A percentile compares a stretch with the other conserved stretches of the same genome.
These are phyloP conservation scores for Penicillium sp. DNA, from an alignment of 2,329 filamentous ascomycete species.

Conservation along the genomic window DNA sequence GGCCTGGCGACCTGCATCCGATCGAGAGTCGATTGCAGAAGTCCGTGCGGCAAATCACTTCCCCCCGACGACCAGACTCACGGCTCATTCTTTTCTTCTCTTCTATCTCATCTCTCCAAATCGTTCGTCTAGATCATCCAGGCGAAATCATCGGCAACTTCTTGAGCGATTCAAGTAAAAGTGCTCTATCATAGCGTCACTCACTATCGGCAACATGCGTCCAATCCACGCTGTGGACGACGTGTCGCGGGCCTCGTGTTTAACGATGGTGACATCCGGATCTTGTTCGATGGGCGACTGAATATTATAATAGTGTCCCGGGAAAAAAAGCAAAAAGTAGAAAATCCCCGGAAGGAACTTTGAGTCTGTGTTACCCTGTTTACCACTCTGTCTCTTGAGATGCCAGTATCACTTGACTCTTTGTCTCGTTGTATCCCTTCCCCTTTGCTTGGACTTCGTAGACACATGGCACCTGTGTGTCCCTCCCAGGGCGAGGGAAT, in stretches of 20 bases:
- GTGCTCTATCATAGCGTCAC: neutral
- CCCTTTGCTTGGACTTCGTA: neutral
- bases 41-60: neutral
- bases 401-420: neutral
- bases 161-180: neutral
- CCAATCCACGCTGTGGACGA: neutral
- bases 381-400: neutral
- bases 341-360: slow-evolving; percentile 4
- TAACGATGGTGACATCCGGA: slow-evolving; percentile 1
- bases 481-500: neutral
- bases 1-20: slow-evolving; percentile 13
- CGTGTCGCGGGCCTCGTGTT: slow-evolving; percentile 4
- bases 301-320: neutral
- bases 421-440: too few species aligned
- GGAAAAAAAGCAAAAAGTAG: neutral
- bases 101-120: neutral
- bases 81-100: neutral
- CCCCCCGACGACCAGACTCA: neutral
- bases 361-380: slow-evolving; percentile 2
- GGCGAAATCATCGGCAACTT: neutral
- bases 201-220: neutral
- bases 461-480: slow-evolving; percentile 1
- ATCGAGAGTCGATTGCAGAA: neutral
- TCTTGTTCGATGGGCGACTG: neutral
- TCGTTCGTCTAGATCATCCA: neutral